Conservation (phyloP, 495 filamentous ascomycete genomes). For the Penicillium manginii region DNA sequence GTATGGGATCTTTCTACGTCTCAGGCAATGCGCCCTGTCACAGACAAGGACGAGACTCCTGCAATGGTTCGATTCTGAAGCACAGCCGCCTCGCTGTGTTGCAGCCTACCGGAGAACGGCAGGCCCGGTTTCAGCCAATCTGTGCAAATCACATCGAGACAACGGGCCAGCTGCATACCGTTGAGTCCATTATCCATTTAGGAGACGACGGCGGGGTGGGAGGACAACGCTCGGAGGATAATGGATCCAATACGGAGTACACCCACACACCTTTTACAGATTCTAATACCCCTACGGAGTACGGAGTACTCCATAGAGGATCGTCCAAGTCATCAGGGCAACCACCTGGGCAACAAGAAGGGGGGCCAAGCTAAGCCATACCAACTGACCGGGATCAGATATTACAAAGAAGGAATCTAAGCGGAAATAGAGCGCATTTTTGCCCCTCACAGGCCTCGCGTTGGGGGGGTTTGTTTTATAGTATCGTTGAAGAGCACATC, state of each 20-base stretch:
- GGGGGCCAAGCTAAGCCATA: conserved; percentile 2
- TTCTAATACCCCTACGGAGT: background rate
- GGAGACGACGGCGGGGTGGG: background rate
- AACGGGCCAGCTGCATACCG: conserved; percentile 4
- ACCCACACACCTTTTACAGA: background rate
- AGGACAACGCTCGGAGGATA: conserved; percentile 4
- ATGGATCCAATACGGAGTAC: conserved; percentile 3
- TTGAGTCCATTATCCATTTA: background rate
- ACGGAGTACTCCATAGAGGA: background rate
- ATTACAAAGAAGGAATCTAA: conserved; percentile 7
- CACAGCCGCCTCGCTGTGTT: conserved; percentile 15
- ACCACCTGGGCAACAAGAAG: background rate
- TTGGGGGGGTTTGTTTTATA: conserved; percentile 6
- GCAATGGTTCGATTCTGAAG: conserved; percentile 19
- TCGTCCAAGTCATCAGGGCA: conserved; percentile 1
- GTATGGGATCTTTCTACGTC: background rate
- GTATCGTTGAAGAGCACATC: conserved; percentile 6
- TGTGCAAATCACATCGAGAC: conserved; percentile 5
- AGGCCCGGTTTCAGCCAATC: conserved; percentile 23
- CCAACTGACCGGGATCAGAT: conserved; percentile 4
- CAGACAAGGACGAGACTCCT: conserved; percentile 7
- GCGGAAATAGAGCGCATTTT: conserved; percentile 9
- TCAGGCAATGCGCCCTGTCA: conserved; percentile 19
- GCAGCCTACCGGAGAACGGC: conserved; percentile 28
- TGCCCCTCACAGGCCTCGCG: conserved; percentile 1